Percentiles rank a stretch among this genome's conserved stretches.
Evolutionary conservation across 176 grass and related monocot genomes (phyloP).

Genomic region (Lolium rigidum): DNA sequence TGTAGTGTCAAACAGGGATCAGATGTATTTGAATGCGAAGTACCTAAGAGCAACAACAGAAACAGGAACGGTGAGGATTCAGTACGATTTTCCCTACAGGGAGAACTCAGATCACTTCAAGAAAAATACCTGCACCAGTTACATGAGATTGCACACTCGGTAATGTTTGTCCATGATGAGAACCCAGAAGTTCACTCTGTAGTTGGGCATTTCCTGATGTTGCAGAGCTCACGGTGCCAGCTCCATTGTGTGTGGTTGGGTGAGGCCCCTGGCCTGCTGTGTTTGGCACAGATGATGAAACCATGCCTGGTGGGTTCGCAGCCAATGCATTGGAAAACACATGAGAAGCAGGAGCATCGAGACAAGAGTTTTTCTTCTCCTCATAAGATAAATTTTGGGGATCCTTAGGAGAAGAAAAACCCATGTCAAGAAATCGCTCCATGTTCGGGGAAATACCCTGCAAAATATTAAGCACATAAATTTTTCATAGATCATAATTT

Average conservation of each 20-base stretch:
- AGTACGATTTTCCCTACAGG: neutral
- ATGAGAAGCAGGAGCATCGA: too few species aligned
- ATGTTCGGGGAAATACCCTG: too few species aligned
- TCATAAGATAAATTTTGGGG: too few species aligned
- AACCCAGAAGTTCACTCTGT: slow-evolving; percentile 28
- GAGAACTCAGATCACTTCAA: neutral
- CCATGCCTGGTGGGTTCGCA: slow-evolving; percentile 38
- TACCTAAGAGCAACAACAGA: slow-evolving; percentile 43
- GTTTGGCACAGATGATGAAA: slow-evolving; percentile 45
- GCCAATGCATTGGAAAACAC: slow-evolving; percentile 57
- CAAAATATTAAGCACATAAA: too few species aligned
- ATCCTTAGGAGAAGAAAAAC: too few species aligned
- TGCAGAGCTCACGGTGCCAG: slow-evolving; percentile 6
- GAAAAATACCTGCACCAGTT: slow-evolving; percentile 20
- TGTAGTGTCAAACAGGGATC: slow-evolving; percentile 34
- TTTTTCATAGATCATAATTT: too few species aligned
- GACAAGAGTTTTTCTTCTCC: too few species aligned
- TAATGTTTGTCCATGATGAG: slow-evolving; percentile 13
- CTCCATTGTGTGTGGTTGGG: slow-evolving; percentile 34
- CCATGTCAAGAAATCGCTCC: too few species aligned
- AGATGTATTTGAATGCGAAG: neutral
- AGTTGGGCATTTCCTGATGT: slow-evolving; percentile 28
- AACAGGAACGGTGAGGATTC: slow-evolving; percentile 18
- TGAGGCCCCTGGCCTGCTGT: slow-evolving; percentile 47
- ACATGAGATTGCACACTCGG: slow-evolving; percentile 32